Base-by-base conservation (phyloP, 1,139 yeast genomes). In the Barnettozyma hawaiiensis region DNA sequence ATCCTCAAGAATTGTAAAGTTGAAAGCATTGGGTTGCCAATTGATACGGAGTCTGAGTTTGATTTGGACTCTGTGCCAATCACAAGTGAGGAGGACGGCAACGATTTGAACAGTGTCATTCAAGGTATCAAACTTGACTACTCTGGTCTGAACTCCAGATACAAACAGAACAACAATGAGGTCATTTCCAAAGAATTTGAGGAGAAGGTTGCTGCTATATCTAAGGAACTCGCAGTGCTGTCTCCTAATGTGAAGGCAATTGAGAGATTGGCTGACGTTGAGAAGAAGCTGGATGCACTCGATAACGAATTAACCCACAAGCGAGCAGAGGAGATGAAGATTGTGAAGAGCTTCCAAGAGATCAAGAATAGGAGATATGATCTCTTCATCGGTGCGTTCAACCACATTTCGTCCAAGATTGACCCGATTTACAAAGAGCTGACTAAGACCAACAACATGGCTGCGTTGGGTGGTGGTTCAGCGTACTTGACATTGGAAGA, bases 401-500 rank as follows among this genome's bases (percentile, higher is more conserved):
- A 77, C 27, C 94, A 85, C 56, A 84, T 90, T 35, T 75, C 90
- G 2, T 73, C 70, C 1, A 71, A 75, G 47, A 85, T 90, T 53
- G 96, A 87, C 59, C 66, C 70, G 1, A 81, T 87, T n/a, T 90
- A 90, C 64, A 85, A 90, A 57, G 97, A 90, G 52, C 69, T 90
- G 46, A 92, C 97, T 0, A 79, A 75, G 51, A 66, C 69, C 36
- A 64, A 62, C 15, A 72, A 82, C 0, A 63, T 70, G 0, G 64
- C 71, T 9, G 72, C 81, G 0, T 84, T 90, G 2, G 69, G 82
- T 27, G 97, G 97, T 37, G 98, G 98, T 1, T 84, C 95, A 12
- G 98, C 98, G 0, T 84, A 86, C 48, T 69, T 92, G 49, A 83
- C 92, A 1, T 65, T 89, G 33, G 96, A 87, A 55, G 92, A 87